Evolutionary conservation across 306 rosid species (phyloP), one percentile per base, ranked within the genome.

Genomic region (Clitoria ternatea): DNA sequence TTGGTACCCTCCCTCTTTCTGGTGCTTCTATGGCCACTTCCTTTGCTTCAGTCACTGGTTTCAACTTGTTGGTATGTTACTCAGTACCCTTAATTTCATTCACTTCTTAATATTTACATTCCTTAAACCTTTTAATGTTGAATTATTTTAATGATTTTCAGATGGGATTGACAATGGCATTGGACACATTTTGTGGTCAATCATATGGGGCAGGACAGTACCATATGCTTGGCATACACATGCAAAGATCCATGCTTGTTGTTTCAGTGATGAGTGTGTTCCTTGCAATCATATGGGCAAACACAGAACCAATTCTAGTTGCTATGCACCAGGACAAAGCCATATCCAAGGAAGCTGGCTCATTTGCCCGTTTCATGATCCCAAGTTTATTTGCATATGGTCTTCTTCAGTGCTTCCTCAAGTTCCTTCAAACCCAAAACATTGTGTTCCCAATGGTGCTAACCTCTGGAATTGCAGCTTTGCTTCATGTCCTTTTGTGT

Each of bases 181-280:
- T 88, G 70, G 95, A 84, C 47, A 82, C 95, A 7, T 80, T 85
- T 7, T 85, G 86, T 14, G 95, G 91, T 2, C 91, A 88, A 57
- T 82, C 87, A 11, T 81, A 65, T 61, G 91, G 91, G 35, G 91
- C 95, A 75, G 75, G 82, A 75, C 95, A 84, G 35, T 75, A 83
- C 67, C 83, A 70, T 13, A 65, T 86, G 88, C 53, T 90, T 44
- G 89, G 94, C 7, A 80, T 88, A 67, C 88, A 84, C 77, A 63
- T 74, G 89, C 91, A 85, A 68, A 78, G 89, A 82, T 82, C 87
- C 8, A 82, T 82, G 84, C 9, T 87, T 24, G 77, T 85, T 33
- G 81, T 87, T 50, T 52, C 50, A 30, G 17, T 42, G 0, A 61
- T 75, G 3, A 84, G 89, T 70, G 40, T 84, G 20, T 78, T 83